Evolutionary conservation across 768 basidiomycete genomes (phyloP).

Genomic region (Rhizopogon rudus): DNA sequence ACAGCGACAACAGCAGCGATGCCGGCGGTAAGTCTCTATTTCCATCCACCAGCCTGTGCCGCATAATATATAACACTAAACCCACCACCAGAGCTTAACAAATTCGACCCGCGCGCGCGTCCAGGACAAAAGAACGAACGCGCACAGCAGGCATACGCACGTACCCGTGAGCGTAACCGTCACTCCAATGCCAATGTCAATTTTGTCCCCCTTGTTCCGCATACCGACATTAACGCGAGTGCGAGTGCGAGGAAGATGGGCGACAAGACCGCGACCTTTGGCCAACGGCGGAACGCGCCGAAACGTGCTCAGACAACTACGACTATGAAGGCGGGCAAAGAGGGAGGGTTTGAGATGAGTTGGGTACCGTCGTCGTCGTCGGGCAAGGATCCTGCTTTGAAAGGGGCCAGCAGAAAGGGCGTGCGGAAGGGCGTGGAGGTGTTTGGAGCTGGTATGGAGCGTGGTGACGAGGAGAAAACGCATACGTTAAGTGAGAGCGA

Average conservation of each 20-base stretch:
- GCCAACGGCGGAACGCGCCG: constrained; percentile 41
- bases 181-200: constrained; percentile 43
- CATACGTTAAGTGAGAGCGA: constrained; percentile 57
- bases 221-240: constrained; percentile 20
- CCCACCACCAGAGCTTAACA: constrained; percentile 38
- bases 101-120: constrained; percentile 51
- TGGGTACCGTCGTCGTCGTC: constrained; percentile 59
- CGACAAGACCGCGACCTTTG: constrained; percentile 61
- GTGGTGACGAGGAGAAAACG: constrained; percentile 50
- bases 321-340: constrained; percentile 27
- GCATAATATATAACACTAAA: constrained; percentile 6
- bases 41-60: constrained; percentile 1
- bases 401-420: constrained; percentile 21
- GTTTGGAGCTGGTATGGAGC: constrained; percentile 90
- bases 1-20: constrained; percentile 47
- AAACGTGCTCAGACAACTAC: constrained; percentile 26
- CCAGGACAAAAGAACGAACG: constrained; percentile 45
- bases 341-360: constrained; percentile 78
- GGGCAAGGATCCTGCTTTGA: constrained; percentile 21
- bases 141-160: constrained; percentile 40
- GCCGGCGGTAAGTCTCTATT: constrained; percentile 42
- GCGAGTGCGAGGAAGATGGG: constrained; percentile 13
- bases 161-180: constrained; percentile 39
- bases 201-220: constrained; percentile 61
- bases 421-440: constrained; percentile 61